These are phyloP conservation scores for Niveomyces coronatus DNA, from an alignment of 2,329 filamentous ascomycete genomes.

Conservation along the genomic window DNA sequence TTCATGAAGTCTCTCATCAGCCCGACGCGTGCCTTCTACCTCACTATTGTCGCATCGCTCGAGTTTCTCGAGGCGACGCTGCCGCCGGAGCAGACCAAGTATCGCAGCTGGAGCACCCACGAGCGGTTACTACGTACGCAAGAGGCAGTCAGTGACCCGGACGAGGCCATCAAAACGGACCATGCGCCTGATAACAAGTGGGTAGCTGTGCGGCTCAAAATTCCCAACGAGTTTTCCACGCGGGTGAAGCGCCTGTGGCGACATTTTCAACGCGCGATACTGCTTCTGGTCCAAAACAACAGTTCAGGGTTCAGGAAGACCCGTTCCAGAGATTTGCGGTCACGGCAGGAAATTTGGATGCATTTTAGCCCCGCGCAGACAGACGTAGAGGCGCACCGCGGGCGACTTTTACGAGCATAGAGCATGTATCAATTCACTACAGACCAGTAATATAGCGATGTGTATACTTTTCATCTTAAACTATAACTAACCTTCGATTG, in stretches of 20 bases:
- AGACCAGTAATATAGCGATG: too few species aligned
- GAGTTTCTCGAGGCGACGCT: conserved; percentile 50
- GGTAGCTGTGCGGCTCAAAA: conserved; percentile 45
- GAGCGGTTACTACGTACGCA: conserved; percentile 39
- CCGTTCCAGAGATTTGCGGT: background rate
- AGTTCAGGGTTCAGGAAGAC: background rate
- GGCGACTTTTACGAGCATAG: conserved; percentile 2
- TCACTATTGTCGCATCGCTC: conserved; percentile 52
- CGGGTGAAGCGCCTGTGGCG: conserved; percentile 34
- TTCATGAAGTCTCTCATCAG: conserved; percentile 55
- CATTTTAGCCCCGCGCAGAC: conserved; percentile 20
- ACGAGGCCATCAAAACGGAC: conserved; percentile 36
- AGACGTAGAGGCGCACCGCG: conserved; percentile 15
- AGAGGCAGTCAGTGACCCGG: conserved; percentile 25
- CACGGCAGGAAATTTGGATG: conserved; percentile 24
- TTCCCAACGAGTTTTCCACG: conserved; percentile 46
- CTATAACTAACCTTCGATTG: too few species aligned
- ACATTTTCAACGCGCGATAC: conserved; percentile 22
- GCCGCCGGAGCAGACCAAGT: conserved; percentile 34
- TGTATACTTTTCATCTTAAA: too few species aligned
- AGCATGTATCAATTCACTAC: too few species aligned
- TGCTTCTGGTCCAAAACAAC: conserved; percentile 6
- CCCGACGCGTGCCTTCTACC: conserved; percentile 48
- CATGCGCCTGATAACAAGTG: conserved; percentile 48
- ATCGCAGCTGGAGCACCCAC: conserved; percentile 38